These are phyloP conservation scores for Ceriops zippeliana DNA, from an alignment of 345 rosid genomes.

Conservation along the genomic window DNA sequence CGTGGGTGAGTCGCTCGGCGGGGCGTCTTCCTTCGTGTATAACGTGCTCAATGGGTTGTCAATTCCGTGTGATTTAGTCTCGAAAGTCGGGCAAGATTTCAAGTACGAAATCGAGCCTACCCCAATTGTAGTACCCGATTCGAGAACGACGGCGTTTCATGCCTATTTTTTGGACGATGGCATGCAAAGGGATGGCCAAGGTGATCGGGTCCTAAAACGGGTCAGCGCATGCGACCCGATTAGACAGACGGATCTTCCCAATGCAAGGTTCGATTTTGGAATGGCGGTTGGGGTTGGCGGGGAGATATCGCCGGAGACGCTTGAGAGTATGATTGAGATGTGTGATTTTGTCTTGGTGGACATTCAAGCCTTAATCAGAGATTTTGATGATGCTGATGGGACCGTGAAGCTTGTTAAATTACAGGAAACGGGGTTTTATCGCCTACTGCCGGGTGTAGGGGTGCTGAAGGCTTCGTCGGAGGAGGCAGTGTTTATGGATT, in stretches of 20 bases:
- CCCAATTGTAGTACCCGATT: constrained; percentile 43
- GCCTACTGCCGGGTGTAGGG: constrained; percentile 53
- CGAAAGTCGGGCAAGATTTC: constrained; percentile 81
- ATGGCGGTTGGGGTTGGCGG: constrained; percentile 98
- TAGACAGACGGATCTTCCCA: constrained; percentile 61
- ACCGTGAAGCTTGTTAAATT: constrained; percentile 59
- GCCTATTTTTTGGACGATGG: constrained; percentile 70
- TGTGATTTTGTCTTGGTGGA: constrained; percentile 74
- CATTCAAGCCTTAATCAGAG: constrained; percentile 79
- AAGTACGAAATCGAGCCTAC: constrained; percentile 40
- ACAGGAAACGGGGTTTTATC: constrained; percentile 58
- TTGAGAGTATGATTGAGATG: constrained; percentile 69
- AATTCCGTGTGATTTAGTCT: constrained; percentile 43
- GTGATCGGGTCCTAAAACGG: constrained; percentile 71
- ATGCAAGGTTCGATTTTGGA: constrained; percentile 52
- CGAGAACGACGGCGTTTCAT: constrained; percentile 68
- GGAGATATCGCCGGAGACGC: constrained; percentile 78
- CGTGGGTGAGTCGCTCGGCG: constrained; percentile 83
- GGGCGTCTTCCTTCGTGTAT: constrained; percentile 86
- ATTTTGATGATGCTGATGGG: constrained; percentile 57
- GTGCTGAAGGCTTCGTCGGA: constrained; percentile 83
- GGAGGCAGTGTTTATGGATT: constrained; percentile 77
- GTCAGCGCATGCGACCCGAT: constrained; percentile 72
- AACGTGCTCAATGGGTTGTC: constrained; percentile 57
- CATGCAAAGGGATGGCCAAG: constrained; percentile 29